Conservation (phyloP, 2,329 filamentous ascomycete species). For the Rhynchosporium agropyri region DNA sequence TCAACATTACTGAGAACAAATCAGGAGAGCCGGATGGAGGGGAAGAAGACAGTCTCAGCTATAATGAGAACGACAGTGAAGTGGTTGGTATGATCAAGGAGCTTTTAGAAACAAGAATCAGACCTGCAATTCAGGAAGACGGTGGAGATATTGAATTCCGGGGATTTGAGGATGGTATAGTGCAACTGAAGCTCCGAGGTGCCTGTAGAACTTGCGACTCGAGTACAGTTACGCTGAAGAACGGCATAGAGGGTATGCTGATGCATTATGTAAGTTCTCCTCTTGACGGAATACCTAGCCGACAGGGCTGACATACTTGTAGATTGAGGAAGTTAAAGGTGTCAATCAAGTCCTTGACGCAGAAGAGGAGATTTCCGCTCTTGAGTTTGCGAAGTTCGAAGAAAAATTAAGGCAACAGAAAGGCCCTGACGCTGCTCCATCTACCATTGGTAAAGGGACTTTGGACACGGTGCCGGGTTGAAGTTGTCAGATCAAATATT, state of each 20-base stretch:
- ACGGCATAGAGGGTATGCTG: conserved; percentile 97
- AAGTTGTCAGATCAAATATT: conserved; percentile 12
- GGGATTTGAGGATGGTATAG: conserved; percentile 83
- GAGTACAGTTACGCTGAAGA: conserved; percentile 94
- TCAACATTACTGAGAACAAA: conserved; percentile 69
- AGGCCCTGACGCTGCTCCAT: conserved; percentile 35
- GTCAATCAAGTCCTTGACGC: conserved; percentile 89
- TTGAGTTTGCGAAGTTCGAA: conserved; percentile 94
- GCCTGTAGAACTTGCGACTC: conserved; percentile 96
- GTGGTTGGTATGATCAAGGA: conserved; percentile 99
- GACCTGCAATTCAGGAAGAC: conserved; percentile 95
- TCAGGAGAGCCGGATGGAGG: conserved; percentile 51
- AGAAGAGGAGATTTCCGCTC: conserved; percentile 84
- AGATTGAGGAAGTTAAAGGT: conserved; percentile 95
- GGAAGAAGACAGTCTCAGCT: conserved; percentile 72
- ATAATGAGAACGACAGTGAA: conserved; percentile 89
- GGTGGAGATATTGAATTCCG: conserved; percentile 96
- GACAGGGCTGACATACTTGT: conserved; percentile 33
- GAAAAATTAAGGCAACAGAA: conserved; percentile 72
- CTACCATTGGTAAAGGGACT: conserved; percentile 35
- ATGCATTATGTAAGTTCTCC: conserved; percentile 81
- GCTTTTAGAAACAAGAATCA: conserved; percentile 89
- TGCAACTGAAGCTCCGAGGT: conserved; percentile 84
- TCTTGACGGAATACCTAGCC: neutral
- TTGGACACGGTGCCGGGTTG: conserved; percentile 36